These are phyloP conservation scores for Phytophthora uliginosa DNA, from an alignment of 352 stramenopile species.

Conservation along the genomic window DNA sequence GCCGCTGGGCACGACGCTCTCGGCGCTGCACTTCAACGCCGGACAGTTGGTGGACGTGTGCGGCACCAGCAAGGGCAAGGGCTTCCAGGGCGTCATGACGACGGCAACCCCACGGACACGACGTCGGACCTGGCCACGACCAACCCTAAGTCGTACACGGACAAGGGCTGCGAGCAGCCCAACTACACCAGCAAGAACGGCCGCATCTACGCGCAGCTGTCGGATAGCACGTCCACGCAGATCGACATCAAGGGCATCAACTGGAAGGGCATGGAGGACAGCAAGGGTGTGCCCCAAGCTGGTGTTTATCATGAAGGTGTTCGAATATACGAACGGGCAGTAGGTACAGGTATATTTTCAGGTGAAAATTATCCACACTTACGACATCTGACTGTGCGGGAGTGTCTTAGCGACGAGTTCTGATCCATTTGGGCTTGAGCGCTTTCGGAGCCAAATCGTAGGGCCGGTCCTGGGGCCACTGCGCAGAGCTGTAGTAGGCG, in stretches of 20 bases:
- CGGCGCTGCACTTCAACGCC: slow-evolving; percentile 97
- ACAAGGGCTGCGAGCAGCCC: slow-evolving; percentile 78
- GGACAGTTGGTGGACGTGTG: slow-evolving; percentile 99
- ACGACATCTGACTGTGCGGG: too few species aligned
- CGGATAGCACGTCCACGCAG: slow-evolving; percentile 62
- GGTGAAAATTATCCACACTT: too few species aligned
- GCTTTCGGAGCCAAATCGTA: too few species aligned
- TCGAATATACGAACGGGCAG: too few species aligned
- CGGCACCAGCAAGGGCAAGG: slow-evolving; percentile 94
- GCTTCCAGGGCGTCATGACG: slow-evolving; percentile 98
- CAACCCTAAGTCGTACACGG: slow-evolving; percentile 76
- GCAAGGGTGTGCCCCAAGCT: slow-evolving; percentile 54
- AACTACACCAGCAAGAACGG: slow-evolving; percentile 88
- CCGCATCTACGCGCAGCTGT: slow-evolving; percentile 65
- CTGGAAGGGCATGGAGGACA: slow-evolving; percentile 87
- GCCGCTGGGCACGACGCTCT: slow-evolving; percentile 93
- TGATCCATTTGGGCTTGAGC: too few species aligned
- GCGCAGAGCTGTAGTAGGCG: too few species aligned
- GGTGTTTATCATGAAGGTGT: too few species aligned
- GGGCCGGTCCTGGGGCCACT: too few species aligned
- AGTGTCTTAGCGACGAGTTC: too few species aligned
- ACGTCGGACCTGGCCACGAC: slow-evolving; percentile 63
- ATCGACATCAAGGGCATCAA: slow-evolving; percentile 90
- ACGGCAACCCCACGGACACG: slow-evolving; percentile 56
- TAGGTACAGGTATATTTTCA: too few species aligned